Conservation (phyloP, 768 basidiomycete genomes). For the Termitomyces sp. region DNA sequence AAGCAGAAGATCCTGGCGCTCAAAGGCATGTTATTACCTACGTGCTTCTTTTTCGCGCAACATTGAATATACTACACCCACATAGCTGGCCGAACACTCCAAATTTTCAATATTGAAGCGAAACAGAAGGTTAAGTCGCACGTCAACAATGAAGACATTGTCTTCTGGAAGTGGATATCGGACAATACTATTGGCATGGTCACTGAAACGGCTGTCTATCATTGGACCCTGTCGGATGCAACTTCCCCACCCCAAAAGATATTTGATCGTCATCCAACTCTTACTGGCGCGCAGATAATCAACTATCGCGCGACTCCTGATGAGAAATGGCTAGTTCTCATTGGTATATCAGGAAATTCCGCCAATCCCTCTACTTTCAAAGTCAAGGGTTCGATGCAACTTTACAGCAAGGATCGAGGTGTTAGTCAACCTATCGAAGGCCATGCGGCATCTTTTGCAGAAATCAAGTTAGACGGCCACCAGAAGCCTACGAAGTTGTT, state of each 20-base stretch:
- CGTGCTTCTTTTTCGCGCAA: slow-evolving; percentile 8
- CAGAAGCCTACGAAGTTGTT: slow-evolving; percentile 87
- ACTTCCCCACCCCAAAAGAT: slow-evolving; percentile 86
- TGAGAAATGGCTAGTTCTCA: slow-evolving; percentile 96
- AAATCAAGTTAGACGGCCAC: slow-evolving; percentile 87
- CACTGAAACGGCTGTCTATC: slow-evolving; percentile 89
- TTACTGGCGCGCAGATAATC: slow-evolving; percentile 94
- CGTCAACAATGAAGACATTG: slow-evolving; percentile 87
- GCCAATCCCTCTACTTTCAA: slow-evolving; percentile 96
- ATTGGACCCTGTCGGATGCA: slow-evolving; percentile 80
- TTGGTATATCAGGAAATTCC: slow-evolving; percentile 91
- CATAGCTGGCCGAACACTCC: slow-evolving; percentile 92
- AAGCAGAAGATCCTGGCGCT: slow-evolving; percentile 94
- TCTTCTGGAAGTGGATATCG: slow-evolving; percentile 99
- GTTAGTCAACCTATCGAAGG: slow-evolving; percentile 99
- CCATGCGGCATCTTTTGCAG: slow-evolving; percentile 95
- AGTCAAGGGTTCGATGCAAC: slow-evolving; percentile 97
- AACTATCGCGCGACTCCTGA: slow-evolving; percentile 93
- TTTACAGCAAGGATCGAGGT: slow-evolving; percentile 89
- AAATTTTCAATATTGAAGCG: slow-evolving; percentile 96
- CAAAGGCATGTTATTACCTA: slow-evolving; percentile 60
- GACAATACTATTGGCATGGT: slow-evolving; percentile 92
- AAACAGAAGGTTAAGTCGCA: slow-evolving; percentile 99
- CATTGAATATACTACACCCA: slow-evolving; percentile 8
- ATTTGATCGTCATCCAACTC: slow-evolving; percentile 95